These are phyloP conservation scores for Ulmus americana DNA, from an alignment of 331 rosid species.

Conservation along the genomic window DNA sequence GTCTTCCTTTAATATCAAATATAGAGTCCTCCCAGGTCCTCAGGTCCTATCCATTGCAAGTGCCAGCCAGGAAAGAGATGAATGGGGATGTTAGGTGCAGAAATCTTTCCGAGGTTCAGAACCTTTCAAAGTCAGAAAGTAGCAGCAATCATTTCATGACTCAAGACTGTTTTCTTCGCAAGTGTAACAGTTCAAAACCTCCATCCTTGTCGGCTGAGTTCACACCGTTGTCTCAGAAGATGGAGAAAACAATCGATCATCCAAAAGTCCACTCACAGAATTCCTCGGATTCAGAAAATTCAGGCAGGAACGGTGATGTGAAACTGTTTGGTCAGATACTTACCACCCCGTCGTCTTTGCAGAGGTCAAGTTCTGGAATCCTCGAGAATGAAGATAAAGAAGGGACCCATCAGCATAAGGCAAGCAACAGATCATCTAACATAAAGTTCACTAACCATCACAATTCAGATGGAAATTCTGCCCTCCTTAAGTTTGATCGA, in stretches of 20 bases:
- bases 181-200: conserved; percentile 26
- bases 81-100: conserved; percentile 43
- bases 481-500: conserved; percentile 48
- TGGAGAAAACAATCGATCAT: conserved; percentile 32
- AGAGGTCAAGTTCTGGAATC: conserved; percentile 35
- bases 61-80: conserved; percentile 37
- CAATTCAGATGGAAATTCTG: conserved; percentile 44
- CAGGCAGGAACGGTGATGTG: conserved; percentile 77
- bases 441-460: conserved; percentile 41
- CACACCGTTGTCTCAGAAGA: conserved; percentile 41
- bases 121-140: conserved; percentile 20
- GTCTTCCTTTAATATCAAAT: conserved; percentile 20
- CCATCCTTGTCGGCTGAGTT: conserved; percentile 34
- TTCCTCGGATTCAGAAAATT: conserved; percentile 55
- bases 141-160: conserved; percentile 10
- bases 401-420: conserved; percentile 33
- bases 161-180: conserved; percentile 21
- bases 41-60: conserved; percentile 45
- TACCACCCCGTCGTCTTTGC: conserved; percentile 46
- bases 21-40: conserved; percentile 39
- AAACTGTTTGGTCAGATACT: conserved; percentile 88
- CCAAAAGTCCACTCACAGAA: conserved; percentile 23
- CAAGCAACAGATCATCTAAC: conserved; percentile 43
- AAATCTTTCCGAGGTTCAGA: conserved; percentile 26
- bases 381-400: conserved; percentile 47